Evolutionary conservation across 2,329 filamentous ascomycete species (phyloP).

Genomic region (Fusarium metavorans): DNA sequence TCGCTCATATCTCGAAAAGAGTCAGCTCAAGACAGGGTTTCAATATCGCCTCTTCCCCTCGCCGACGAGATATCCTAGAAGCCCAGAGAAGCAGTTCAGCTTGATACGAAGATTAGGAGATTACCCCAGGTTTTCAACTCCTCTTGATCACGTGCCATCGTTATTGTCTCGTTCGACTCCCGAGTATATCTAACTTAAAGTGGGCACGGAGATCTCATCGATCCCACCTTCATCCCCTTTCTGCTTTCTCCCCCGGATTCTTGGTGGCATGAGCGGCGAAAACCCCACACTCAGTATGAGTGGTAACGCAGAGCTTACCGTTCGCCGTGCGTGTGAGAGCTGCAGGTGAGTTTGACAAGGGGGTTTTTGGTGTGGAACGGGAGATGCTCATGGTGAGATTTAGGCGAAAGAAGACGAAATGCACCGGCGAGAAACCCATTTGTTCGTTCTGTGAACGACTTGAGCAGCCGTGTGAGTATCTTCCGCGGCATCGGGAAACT

Average conservation of each 20-base stretch:
- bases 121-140: neutral
- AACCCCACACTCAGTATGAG: conserved; percentile 15
- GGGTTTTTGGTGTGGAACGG: neutral
- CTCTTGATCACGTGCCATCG: neutral
- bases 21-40: neutral
- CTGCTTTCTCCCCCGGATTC: neutral
- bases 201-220: conserved; percentile 25
- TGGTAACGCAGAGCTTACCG: conserved; percentile 13
- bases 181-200: neutral
- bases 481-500: conserved; percentile 27
- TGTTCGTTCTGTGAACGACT: conserved; percentile 39
- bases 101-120: neutral
- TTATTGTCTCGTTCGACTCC: neutral
- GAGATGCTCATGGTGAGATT: neutral
- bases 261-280: neutral
- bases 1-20: neutral
- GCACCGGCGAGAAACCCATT: conserved; percentile 32
- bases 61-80: neutral
- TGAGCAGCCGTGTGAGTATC: conserved; percentile 30
- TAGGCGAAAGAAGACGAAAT: conserved; percentile 40
- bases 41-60: neutral
- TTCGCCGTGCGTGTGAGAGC: conserved; percentile 28
- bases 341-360: conserved; percentile 27
- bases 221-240: neutral
- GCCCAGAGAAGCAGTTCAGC: neutral